These are phyloP conservation scores for Populus nigra DNA, from an alignment of 345 rosid genomes.

Conservation along the genomic window DNA sequence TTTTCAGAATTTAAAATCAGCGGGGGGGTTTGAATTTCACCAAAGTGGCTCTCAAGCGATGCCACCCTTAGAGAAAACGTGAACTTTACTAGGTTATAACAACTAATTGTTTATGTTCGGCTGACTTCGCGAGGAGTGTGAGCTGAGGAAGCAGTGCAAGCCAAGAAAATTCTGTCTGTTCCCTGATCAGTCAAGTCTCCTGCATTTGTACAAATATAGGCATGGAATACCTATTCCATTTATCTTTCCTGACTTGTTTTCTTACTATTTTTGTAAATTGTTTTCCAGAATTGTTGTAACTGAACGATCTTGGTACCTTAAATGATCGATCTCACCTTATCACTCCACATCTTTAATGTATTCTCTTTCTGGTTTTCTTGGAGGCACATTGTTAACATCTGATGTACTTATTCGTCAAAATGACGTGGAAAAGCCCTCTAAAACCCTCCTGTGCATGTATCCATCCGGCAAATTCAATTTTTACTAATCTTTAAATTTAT, in stretches of 20 bases:
- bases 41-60: not conserved
- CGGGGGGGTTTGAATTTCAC: slow-evolving; percentile 31
- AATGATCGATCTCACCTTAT: too few relatives aligned
- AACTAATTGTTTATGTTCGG: slow-evolving; percentile 8
- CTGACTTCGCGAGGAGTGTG: slow-evolving; percentile 20
- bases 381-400: not conserved
- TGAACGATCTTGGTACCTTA: not conserved
- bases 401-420: not conserved
- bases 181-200: slow-evolving; percentile 7
- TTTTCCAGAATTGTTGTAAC: not conserved
- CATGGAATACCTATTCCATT: not conserved
- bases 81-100: not conserved
- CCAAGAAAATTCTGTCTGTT: slow-evolving; percentile 8
- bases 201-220: slow-evolving; percentile 24
- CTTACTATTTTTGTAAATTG: slow-evolving; percentile 6
- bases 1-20: slow-evolving; percentile 43
- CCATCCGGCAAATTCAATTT: too few relatives aligned
- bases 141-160: slow-evolving; percentile 13
- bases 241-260: not conserved
- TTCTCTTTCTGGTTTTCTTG: not conserved
- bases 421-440: too few relatives aligned
- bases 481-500: too few relatives aligned
- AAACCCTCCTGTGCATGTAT: too few relatives aligned
- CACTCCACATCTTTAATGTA: not conserved
- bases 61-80: slow-evolving; percentile 4